These are phyloP conservation scores for Coriolopsis trogii DNA, from an alignment of 1,284 basidiomycete species.

Conservation along the genomic window DNA sequence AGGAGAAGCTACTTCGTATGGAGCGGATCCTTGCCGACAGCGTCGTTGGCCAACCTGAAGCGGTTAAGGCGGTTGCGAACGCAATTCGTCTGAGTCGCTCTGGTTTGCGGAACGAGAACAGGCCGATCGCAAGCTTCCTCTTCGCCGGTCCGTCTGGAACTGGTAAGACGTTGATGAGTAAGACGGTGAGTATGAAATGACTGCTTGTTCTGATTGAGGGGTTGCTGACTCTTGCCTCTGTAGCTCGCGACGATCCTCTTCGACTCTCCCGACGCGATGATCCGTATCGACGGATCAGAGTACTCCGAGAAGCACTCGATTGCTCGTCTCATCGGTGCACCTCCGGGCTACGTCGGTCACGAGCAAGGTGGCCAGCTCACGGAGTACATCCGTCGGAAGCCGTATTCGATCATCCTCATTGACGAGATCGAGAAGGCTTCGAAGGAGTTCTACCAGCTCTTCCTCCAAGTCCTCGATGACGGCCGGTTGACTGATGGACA, in stretches of 20 bases:
- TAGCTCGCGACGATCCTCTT: constrained; percentile 88
- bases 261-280: constrained; percentile 89
- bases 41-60: constrained; percentile 90
- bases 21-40: constrained; percentile 67
- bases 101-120: constrained; percentile 80
- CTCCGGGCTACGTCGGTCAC: constrained; percentile 92
- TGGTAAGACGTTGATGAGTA: constrained; percentile 87
- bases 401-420: constrained; percentile 81
- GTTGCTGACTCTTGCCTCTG: constrained; percentile 22
- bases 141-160: constrained; percentile 94
- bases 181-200: constrained; percentile 64
- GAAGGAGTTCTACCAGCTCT: constrained; percentile 88
- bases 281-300: constrained; percentile 90
- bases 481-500: constrained; percentile 92
- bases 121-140: constrained; percentile 93
- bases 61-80: constrained; percentile 88
- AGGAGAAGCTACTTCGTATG: constrained; percentile 85
- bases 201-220: background rate
- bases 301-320: constrained; percentile 96
- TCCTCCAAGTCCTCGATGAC: constrained; percentile 95
- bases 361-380: constrained; percentile 91
- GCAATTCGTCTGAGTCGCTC: constrained; percentile 91
- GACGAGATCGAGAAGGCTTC: constrained; percentile 93
- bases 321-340: constrained; percentile 87
- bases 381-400: constrained; percentile 89